Conservation (phyloP, 1,284 basidiomycete genomes). For the Rhodotorula sp. region DNA sequence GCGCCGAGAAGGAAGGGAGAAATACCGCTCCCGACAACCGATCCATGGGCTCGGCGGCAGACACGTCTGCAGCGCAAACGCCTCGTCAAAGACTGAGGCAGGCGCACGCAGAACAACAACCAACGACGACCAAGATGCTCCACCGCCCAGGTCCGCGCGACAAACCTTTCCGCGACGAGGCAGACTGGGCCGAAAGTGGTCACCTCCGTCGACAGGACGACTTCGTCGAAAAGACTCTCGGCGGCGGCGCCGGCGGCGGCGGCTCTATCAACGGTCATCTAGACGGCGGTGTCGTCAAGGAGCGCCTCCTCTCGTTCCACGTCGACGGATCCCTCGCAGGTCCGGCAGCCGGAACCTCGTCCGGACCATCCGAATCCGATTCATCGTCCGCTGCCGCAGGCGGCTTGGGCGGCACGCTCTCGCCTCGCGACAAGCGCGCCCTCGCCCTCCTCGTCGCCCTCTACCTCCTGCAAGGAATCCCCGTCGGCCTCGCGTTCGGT, state of each 20-base stretch:
- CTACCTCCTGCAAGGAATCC: slow-evolving; percentile 92
- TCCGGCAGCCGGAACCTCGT: background rate
- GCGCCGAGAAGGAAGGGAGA: no score
- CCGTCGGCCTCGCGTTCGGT: slow-evolving; percentile 71
- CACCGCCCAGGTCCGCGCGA: background rate
- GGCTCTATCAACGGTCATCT: background rate
- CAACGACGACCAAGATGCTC: background rate
- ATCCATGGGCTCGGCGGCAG: background rate
- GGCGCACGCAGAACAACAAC: no score
- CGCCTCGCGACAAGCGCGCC: slow-evolving; percentile 65
- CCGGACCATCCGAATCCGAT: background rate
- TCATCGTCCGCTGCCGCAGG: background rate
- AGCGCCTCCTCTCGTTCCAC: background rate
- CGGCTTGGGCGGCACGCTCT: slow-evolving; percentile 8
- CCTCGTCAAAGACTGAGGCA: no score
- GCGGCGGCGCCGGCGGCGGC: background rate
- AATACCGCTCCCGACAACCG: no score
- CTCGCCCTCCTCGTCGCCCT: slow-evolving; percentile 83
- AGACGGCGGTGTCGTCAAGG: background rate
- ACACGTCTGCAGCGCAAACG: no score
- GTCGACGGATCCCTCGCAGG: background rate
- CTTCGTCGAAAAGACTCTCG: no score
- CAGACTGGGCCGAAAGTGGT: background rate
- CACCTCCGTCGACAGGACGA: background rate
- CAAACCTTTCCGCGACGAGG: background rate